These are phyloP conservation scores for Rhodomyrtus psidioides DNA, from an alignment of 441 rosid genomes.

Conservation along the genomic window DNA sequence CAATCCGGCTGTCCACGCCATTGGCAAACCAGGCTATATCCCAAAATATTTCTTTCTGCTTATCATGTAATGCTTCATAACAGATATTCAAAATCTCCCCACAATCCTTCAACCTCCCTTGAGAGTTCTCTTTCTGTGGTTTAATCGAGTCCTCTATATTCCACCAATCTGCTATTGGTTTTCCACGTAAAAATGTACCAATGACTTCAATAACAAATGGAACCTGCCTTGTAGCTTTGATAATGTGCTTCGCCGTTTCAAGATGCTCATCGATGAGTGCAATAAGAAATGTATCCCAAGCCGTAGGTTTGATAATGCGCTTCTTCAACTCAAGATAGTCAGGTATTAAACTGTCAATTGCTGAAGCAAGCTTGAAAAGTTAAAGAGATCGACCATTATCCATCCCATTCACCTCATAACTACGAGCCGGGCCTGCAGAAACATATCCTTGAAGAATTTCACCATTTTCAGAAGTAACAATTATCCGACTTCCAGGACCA, in stretches of 20 bases:
- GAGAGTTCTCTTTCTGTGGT: not conserved
- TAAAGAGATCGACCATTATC: not conserved
- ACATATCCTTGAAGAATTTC: not conserved
- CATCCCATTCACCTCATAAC: not conserved
- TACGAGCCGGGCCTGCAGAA: fast-evolving
- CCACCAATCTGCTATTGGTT: fast-evolving
- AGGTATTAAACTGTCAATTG: fast-evolving
- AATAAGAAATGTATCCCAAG: not conserved
- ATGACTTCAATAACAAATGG: not conserved
- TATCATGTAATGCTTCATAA: not conserved
- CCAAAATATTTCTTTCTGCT: not conserved
- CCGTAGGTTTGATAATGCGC: not conserved
- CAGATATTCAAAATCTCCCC: not conserved
- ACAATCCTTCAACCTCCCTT: not conserved
- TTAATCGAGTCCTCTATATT: not conserved
- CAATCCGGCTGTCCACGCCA: not conserved
- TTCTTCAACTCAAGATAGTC: not conserved
- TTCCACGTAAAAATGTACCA: not conserved
- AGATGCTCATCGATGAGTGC: no score
- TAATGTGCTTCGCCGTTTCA: no score
- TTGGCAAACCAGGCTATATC: not conserved
- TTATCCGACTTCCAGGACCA: not conserved
- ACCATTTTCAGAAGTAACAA: not conserved
- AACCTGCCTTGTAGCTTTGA: no score
- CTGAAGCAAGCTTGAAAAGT: not conserved